These are phyloP conservation scores for Fusarium transvaalense DNA, from an alignment of 2,329 filamentous ascomycete species.

Conservation along the genomic window DNA sequence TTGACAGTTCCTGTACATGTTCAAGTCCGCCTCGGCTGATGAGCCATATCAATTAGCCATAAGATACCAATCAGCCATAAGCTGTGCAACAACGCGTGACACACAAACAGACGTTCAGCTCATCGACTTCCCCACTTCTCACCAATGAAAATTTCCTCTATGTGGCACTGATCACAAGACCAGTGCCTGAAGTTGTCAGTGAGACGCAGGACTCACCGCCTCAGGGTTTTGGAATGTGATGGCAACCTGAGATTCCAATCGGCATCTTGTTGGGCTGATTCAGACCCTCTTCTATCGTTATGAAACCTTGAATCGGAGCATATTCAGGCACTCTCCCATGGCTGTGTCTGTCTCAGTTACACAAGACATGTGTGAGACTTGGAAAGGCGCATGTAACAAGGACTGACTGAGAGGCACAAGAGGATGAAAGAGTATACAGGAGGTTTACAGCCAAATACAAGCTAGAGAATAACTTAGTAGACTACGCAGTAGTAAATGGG, in stretches of 20 bases:
- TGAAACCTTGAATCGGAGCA: neutral
- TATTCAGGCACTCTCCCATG: neutral
- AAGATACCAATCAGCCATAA: neutral
- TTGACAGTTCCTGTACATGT: neutral
- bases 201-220: neutral
- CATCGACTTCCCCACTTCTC: neutral
- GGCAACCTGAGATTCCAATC: neutral
- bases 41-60: neutral
- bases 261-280: neutral
- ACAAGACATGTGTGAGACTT: neutral
- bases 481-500: too few species aligned
- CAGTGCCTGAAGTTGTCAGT: too few species aligned
- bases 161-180: neutral
- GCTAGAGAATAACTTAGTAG: too few species aligned
- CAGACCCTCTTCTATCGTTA: too few species aligned
- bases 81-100: neutral
- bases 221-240: neutral
- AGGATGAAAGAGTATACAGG: too few species aligned
- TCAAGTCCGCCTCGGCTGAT: neutral
- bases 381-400: too few species aligned
- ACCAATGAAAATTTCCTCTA: fast-evolving
- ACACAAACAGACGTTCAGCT: neutral
- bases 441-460: too few species aligned
- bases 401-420: too few species aligned
- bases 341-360: neutral